Evolutionary conservation across 148 eudicot species (phyloP).

Genomic region (Rhododendron ferrugineum): DNA sequence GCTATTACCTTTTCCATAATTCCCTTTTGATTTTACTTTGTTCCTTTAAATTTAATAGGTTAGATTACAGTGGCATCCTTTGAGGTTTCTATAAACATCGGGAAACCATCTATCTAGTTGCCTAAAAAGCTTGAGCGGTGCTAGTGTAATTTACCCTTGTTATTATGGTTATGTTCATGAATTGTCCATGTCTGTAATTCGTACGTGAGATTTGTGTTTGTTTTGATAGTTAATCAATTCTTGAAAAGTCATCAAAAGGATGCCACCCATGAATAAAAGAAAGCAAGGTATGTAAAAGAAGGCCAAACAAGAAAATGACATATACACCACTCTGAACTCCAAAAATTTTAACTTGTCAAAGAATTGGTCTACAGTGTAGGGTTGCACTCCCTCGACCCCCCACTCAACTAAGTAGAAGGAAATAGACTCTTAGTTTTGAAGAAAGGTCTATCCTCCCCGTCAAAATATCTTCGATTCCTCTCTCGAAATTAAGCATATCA

Average conservation of each 20-base stretch:
- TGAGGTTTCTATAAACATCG: not conserved
- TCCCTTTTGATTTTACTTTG: not conserved
- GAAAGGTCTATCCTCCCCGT: not conserved
- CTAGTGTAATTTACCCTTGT: not conserved
- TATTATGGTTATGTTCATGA: not conserved
- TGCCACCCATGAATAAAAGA: not conserved
- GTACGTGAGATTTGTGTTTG: not conserved
- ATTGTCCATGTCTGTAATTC: not conserved
- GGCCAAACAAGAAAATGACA: not conserved
- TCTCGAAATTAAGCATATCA: too few relatives aligned
- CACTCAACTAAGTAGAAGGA: not conserved
- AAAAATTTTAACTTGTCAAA: not conserved
- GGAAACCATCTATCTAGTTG: not conserved
- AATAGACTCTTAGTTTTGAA: not conserved
- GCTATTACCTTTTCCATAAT: not conserved
- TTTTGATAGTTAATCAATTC: not conserved
- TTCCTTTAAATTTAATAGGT: not conserved
- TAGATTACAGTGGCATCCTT: not conserved
- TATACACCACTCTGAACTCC: not conserved
- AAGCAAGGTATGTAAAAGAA: not conserved
- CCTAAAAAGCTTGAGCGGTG: not conserved
- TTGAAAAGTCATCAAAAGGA: not conserved
- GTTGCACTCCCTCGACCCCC: not conserved
- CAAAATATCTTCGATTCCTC: not conserved
- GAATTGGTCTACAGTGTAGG: not conserved